phyloP scores from a whole-genome alignment of 495 filamentous ascomycete genomes.

The Penicillium riverlandense region DNA sequence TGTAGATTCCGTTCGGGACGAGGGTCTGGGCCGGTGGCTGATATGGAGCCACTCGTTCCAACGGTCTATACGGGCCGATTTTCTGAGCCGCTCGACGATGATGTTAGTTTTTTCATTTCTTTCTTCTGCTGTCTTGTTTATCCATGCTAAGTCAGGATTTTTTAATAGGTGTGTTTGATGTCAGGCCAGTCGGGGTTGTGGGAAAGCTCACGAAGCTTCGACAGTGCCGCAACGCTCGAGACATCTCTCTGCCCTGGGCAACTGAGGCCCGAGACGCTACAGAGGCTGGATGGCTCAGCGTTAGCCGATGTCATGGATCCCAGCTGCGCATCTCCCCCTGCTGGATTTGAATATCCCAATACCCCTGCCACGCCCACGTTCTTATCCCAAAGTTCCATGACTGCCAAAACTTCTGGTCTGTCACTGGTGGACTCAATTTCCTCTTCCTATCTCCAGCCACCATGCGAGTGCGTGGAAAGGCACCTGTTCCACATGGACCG shows the following conservation, averaged over 20 bases:
- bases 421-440: constrained; percentile 19
- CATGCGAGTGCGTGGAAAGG: constrained; percentile 30
- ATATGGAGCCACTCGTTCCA: constrained; percentile 8
- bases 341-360: constrained; percentile 15
- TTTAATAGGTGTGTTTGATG: constrained; percentile 13
- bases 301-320: constrained; percentile 15
- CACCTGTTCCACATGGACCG: constrained; percentile 29
- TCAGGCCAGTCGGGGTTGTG: constrained; percentile 13
- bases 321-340: constrained; percentile 9
- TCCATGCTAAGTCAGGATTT: neutral
- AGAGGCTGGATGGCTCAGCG: constrained; percentile 9
- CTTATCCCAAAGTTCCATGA: constrained; percentile 22
- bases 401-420: constrained; percentile 23
- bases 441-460: constrained; percentile 10
- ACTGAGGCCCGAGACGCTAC: neutral
- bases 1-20: constrained; percentile 2
- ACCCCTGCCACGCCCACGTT: constrained; percentile 33
- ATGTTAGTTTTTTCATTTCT: constrained; percentile 6
- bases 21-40: constrained; percentile 7
- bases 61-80: constrained; percentile 6
- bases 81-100: constrained; percentile 13
- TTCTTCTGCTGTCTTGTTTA: neutral
- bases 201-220: constrained; percentile 18
- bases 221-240: constrained; percentile 6
- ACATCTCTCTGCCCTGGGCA: constrained; percentile 16